A percentile compares a stretch with the other conserved stretches of the same genome.
phyloP scores from a whole-genome alignment of 2,329 filamentous ascomycete species.

The Aspergillus sp. region DNA sequence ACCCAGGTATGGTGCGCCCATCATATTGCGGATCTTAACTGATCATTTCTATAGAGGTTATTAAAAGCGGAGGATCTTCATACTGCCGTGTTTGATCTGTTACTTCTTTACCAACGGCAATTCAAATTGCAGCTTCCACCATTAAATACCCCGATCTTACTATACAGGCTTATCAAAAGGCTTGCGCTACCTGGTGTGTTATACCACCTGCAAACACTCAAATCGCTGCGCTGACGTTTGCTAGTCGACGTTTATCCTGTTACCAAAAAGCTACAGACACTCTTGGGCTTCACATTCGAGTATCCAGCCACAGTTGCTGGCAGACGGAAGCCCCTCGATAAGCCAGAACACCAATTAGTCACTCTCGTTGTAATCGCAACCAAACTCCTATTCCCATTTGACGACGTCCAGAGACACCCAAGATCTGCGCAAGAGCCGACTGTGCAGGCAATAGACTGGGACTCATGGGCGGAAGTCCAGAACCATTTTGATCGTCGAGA shows the following conservation, averaged over 20 bases:
- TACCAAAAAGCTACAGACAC: constrained; percentile 56
- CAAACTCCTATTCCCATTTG: constrained; percentile 78
- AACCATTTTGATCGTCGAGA: constrained; percentile 36
- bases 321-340: constrained; percentile 48
- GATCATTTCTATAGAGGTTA: constrained; percentile 26
- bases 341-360: constrained; percentile 75
- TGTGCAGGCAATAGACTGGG: constrained; percentile 69
- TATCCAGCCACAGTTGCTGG: constrained; percentile 41
- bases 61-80: constrained; percentile 62
- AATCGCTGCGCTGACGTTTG: constrained; percentile 8
- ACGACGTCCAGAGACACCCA: constrained; percentile 55
- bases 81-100: constrained; percentile 59
- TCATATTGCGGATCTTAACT: background rate
- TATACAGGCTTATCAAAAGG: constrained; percentile 69
- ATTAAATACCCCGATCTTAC: constrained; percentile 67
- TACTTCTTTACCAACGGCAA: constrained; percentile 63
- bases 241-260: constrained; percentile 48
- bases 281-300: constrained; percentile 60
- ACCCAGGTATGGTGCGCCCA: constrained; percentile 29
- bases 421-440: constrained; percentile 56
- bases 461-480: constrained; percentile 61
- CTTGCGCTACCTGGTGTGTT: constrained; percentile 71
- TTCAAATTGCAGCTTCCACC: constrained; percentile 71
- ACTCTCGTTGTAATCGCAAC: constrained; percentile 70
- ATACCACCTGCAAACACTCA: background rate